phyloP scores from a whole-genome alignment of 2,329 filamentous ascomycete genomes.

The Xylaria multiplex region DNA sequence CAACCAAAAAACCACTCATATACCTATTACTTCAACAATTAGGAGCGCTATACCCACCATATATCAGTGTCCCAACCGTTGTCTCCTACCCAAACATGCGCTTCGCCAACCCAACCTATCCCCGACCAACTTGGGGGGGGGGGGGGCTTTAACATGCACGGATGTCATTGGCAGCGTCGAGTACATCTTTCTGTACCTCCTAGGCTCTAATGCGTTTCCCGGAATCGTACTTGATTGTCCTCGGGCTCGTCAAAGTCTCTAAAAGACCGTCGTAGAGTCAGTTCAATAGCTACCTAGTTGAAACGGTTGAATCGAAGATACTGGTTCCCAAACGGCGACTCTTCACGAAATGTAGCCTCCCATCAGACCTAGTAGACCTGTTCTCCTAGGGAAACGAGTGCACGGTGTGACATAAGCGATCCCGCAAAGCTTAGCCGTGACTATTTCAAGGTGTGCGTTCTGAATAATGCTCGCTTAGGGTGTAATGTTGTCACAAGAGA shows the following conservation, averaged over 20 bases:
- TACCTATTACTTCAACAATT: too few relatives aligned
- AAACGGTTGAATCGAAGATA: constrained; percentile 14
- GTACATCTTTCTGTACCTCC: constrained; percentile 7
- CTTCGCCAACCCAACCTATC: constrained; percentile 25
- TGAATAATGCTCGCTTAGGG: constrained; percentile 8
- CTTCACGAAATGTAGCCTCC: constrained; percentile 15
- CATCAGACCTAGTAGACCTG: constrained; percentile 12
- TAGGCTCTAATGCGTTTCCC: constrained; percentile 7
- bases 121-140: constrained; percentile 24
- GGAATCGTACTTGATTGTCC: constrained; percentile 8
- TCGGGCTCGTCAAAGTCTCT: constrained; percentile 18
- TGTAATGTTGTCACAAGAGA: constrained; percentile 15
- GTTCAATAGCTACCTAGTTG: constrained; percentile 6
- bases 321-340: constrained; percentile 10
- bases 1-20: too few relatives aligned
- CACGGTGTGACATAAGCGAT: constrained; percentile 10
- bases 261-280: constrained; percentile 4
- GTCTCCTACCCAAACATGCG: constrained; percentile 19
- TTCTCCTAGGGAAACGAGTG: constrained; percentile 9
- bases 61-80: constrained; percentile 15
- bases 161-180: constrained; percentile 20
- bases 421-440: constrained; percentile 13
- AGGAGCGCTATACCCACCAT: constrained; percentile 4
- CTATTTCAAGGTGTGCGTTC: constrained; percentile 14
- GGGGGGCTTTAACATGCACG: constrained; percentile 2